Base-by-base conservation (phyloP, 2,329 filamentous ascomycete genomes). In the Pestalotiopsis sp. region DNA sequence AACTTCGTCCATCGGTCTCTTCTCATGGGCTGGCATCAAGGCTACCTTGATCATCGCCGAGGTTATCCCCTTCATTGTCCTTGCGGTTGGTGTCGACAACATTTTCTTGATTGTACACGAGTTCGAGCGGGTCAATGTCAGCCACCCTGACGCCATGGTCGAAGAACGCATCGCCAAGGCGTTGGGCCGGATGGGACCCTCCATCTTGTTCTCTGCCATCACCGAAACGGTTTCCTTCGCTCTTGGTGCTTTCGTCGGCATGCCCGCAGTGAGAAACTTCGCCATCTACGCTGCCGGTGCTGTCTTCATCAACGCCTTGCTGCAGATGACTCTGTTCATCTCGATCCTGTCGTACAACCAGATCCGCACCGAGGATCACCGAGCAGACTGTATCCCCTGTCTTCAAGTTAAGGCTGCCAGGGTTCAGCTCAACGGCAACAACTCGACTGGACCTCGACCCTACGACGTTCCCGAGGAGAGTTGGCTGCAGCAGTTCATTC, bases 101-200 rank as follows among this genome's bases (percentile, higher is more conserved):
- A 98, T 99, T 75, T 99, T 99, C 83, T 84, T 99, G 68, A 97
- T 99, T 69, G 96, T 99, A 0, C 96, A 99, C 80, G 96, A 99
- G 80, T 97, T 99, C 69, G 96, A 99, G 78, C 89, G 96, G 38
- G 93, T 98, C 78, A 99, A 99, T 76, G 83, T 94, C 73, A 97
- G 92, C 79, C 93, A 97, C 75, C 94, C 95, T 0, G 95, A 98
- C 76, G 92, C 95, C 71, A 88, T 92, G 79, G 91, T 99, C 2
- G 92, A 97, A 73, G 91, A 95, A 76, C 89, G 96, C 31, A 91
- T 98, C 67, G 92, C 94, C 5, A 91, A 92, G 76, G 93, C 96
- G 2, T 85, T 98, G n/a, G 95, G 96, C 25, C 90, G 96, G 66
- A 99, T 99, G 91, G 96, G 96, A 0, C 96, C 96, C 2, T 98